Base-by-base conservation (phyloP, 768 basidiomycete genomes). In the Saitozyma podzolica region DNA sequence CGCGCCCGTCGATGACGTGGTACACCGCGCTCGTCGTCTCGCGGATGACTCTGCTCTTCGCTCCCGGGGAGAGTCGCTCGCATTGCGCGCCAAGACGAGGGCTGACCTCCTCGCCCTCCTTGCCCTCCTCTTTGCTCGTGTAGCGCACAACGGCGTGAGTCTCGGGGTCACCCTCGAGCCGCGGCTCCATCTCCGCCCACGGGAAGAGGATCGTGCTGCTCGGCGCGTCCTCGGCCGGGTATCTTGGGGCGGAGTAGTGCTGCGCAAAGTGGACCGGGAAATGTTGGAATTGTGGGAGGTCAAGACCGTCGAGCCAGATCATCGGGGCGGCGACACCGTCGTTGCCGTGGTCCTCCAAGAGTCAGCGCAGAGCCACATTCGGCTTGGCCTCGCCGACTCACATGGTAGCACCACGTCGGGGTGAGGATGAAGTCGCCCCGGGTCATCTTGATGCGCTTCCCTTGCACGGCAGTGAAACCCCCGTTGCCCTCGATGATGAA, bases 261-360 rank as follows among this genome's bases (percentile, higher is more conserved):
- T 64, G 63, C 4, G 50, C 63, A 42, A 64, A 64, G 37, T 64
- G 63, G 9, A 64, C 59, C 0, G 63, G 63, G 52, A 64, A 64
- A 39, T 64, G 63, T 39, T 64, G 58, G 40, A 54, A 64, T 47
- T 59, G 58, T 40, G 63, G 63, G 42, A 64, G 58, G 39, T 64
- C 63, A 5, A 64, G 54, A 43, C 63, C 63, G 54, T 64, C 63
- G 37, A 64, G 58, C 63, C 63, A 64, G 51, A 64, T 64, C 63
- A 64, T 64, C 9, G 63, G 63, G 9, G 17, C 47, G 13, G 65
- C 61, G 40, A 54, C 60, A 40, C 45, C 41, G 49, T 66, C 61
- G 47, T 62, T 59, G 16, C 65, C 61, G 61, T 62, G 47, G 39
- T 62, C 65, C 62, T 63, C 11, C 19, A 19, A 4, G 3, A 9